phyloP scores from a whole-genome alignment of 192 early-diverging fungal species.

The Backusella sp. region DNA sequence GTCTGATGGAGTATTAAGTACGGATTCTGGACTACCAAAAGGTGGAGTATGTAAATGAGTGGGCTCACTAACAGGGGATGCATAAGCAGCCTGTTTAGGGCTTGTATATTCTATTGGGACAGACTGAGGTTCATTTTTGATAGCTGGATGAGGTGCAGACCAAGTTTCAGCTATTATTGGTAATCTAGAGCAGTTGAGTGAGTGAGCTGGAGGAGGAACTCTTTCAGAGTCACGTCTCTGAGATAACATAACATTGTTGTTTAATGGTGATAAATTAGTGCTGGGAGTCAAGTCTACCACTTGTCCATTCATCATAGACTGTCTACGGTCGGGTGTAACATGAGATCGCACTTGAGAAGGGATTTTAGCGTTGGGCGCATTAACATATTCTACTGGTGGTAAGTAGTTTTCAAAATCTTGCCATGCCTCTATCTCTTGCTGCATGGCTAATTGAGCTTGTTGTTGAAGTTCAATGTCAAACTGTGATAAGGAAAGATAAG shows the following conservation, averaged over 20 bases:
- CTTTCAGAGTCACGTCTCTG: background rate
- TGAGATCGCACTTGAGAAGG: background rate
- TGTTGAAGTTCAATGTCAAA: constrained; percentile 13
- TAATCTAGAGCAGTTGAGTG: background rate
- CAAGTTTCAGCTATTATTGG: background rate
- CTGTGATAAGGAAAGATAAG: constrained; percentile 10
- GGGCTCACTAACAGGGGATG: background rate
- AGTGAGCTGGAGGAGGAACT: background rate
- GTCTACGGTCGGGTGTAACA: background rate
- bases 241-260: background rate
- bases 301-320: background rate
- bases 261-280: background rate
- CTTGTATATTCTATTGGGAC: background rate
- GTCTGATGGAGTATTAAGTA: constrained; percentile 1
- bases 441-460: constrained; percentile 13
- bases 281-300: background rate
- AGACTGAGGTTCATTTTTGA: background rate
- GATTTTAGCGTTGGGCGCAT: background rate
- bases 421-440: constrained; percentile 15
- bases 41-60: background rate
- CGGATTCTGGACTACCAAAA: constrained; percentile 11
- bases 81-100: background rate
- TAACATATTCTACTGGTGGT: constrained; percentile 3
- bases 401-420: constrained; percentile 14
- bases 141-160: background rate